Base-by-base conservation (phyloP, 2,329 filamentous ascomycete genomes). In the Paraphaeosphaeria minitans region DNA sequence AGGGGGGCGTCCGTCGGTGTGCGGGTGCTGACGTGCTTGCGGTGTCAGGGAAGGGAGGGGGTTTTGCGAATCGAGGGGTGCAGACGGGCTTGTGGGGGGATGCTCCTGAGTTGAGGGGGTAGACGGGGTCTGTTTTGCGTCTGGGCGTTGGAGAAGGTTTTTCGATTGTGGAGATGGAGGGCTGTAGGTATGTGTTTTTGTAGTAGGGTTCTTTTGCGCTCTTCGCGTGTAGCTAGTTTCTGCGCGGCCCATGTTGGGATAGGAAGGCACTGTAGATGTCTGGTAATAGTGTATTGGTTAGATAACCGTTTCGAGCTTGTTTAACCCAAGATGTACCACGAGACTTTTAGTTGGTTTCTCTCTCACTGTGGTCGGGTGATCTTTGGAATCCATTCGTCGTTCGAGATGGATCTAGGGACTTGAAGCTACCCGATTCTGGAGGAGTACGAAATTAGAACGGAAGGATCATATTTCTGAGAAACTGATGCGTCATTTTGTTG, bases 51-150 rank as follows among this genome's bases (percentile, higher is more conserved):
- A 43, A 53, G 14, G 39, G 22, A 19, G 39, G 39, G 10, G 21
- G 39, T 16, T 43, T 45, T 5, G 3, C 9, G 14, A 53, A 39
- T 8, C 35, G 21, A 31, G 50, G 39, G 12, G 50, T 53, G 24
- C 39, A 33, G 3, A 19, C 8, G 21, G 12, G 24, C 22, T 29
- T 14, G 50, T 53, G 39, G 37, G n/a, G 19, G 33, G 50, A 53
- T 53, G 50, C 13, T 43, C 50, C 50, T 14, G 50, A 53, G 27
- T 43, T 31, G 16, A 53, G 50, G 27, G 21, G 14, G 24, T 41
- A 41, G 22, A 13, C 29, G 13, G 12, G 12, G 16, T 19, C 2
- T n/a, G 22, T 13, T 1, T 9, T 9, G 19, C 4, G 13, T 3
- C 5, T 39, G 35, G 16, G n/a, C 41, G 41, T 8, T 8, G 12